A percentile compares a stretch with the other conserved stretches of the same genome.
Evolutionary conservation across 208 protist species (phyloP).

Genomic region (Trypanosoma lewisi): DNA sequence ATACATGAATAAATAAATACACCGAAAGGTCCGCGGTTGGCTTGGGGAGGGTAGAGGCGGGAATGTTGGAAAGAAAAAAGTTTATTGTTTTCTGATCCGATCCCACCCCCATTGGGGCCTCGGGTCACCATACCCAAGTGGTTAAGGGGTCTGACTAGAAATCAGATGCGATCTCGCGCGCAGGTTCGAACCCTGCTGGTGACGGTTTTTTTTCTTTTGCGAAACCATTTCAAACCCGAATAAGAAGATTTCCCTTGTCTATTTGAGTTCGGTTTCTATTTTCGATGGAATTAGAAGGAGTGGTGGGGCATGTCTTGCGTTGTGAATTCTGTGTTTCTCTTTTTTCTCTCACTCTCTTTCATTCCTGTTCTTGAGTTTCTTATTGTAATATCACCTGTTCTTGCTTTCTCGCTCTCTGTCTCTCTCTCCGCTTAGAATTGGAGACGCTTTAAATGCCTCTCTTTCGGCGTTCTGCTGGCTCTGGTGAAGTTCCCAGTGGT

Average conservation of each 20-base stretch:
- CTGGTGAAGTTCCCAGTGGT: slow-evolving; percentile 23
- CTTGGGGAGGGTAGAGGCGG: too few species aligned
- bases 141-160: slow-evolving; percentile 89
- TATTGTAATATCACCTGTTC: neutral
- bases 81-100: too few species aligned
- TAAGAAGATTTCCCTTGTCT: too few species aligned
- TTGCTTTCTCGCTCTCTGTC: slow-evolving; percentile 15
- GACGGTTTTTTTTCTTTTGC: slow-evolving; percentile 64
- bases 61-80: too few species aligned
- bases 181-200: slow-evolving; percentile 87
- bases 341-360: slow-evolving; percentile 19
- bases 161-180: slow-evolving; percentile 88
- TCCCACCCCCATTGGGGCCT: neutral
- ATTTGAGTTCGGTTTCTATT: neutral
- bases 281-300: neutral
- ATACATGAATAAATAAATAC: neutral
- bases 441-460: slow-evolving; percentile 47
- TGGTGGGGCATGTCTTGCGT: neutral
- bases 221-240: too few species aligned
- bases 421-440: slow-evolving; percentile 8
- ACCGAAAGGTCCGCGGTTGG: too few species aligned
- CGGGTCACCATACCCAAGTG: slow-evolving; percentile 78
- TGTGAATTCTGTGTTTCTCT: neutral
- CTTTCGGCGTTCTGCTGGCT: slow-evolving; percentile 30
- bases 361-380: neutral